Base-by-base conservation (phyloP, 768 basidiomycete genomes). In the Pulveroboletus sp. region DNA sequence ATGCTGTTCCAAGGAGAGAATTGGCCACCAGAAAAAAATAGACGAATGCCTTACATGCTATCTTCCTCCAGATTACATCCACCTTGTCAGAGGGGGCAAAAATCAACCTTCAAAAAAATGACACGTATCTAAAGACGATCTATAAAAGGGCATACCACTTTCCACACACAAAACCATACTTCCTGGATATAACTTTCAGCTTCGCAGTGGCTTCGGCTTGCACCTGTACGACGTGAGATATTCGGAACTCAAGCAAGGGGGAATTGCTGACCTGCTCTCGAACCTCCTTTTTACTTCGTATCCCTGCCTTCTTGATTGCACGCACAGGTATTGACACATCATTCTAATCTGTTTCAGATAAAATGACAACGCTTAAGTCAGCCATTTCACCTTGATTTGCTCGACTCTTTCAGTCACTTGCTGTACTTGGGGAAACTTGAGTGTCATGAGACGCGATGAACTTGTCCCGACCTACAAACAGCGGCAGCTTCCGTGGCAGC, bases 271-370 rank as follows among this genome's bases (percentile, higher is more conserved):
- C 86, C 69, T 82, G 70, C 63, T 89, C 86, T 35, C 85, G 77
- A 7, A 84, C 64, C 64, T 89, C 84, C 62, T 86, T 89, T 65
- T 89, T 89, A 57, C 84, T 85, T 67, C 77, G 83, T 0, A 74
- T 73, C 6, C 85, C 85, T 19, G 81, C 80, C 64, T 86, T 88
- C 68, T 87, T 89, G 60, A 71, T 88, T 6, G 81, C 75, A 6
- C 84, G 81, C 5, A 75, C 47, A 6, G 87, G 86, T 27, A 89
- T 88, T 0, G 81, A 74, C 4, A 68, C 63, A 49, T 88, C 83
- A 44, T 83, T 80, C 85, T 88, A 26, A 5, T 6, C n/a, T 13
- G 39, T 23, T 24, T 63, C 20, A 53, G 35, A 43, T 49, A 13
- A 17, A n/a, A n/a, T 41, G 41, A 34, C 3, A 4, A 14, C 14